A percentile compares a stretch with the other conserved stretches of the same genome.
Evolutionary conservation across 176 grass and related monocot genomes (phyloP).

Genomic region (Leersia perrieri): DNA sequence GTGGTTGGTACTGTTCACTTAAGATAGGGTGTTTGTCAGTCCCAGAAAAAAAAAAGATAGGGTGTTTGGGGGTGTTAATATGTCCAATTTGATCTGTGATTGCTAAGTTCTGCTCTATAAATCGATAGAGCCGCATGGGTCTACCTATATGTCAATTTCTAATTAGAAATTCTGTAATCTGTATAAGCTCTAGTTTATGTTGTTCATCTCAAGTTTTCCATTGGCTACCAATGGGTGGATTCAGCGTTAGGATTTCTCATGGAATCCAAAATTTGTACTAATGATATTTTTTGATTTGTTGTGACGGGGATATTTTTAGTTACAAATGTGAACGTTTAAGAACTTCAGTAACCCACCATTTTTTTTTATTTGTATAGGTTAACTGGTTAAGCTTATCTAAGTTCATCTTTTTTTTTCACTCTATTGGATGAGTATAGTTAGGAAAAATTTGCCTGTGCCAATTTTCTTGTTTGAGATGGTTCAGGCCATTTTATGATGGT

Average conservation of each 20-base stretch:
- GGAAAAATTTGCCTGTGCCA: not conserved
- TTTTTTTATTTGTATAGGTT: not conserved
- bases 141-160: not conserved
- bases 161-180: not conserved
- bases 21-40: not conserved
- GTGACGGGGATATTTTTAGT: not conserved
- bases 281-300: not conserved
- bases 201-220: not conserved
- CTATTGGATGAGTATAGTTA: not conserved
- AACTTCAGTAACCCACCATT: not conserved
- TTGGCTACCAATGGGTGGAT: not conserved
- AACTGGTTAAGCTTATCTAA: not conserved
- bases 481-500: not conserved
- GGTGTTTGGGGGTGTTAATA: not conserved
- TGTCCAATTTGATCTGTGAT: not conserved
- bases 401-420: not conserved
- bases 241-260: not conserved
- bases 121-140: not conserved
- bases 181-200: not conserved
- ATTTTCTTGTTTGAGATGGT: not conserved
- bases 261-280: not conserved
- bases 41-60: too few species aligned
- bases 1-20: slow-evolving; percentile 10
- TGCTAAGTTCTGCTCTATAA: not conserved
- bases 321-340: not conserved